A percentile compares a stretch with the other conserved stretches of the same genome.
These are phyloP conservation scores for Psilocybe cubensis DNA, from an alignment of 768 basidiomycete species.

Conservation along the genomic window DNA sequence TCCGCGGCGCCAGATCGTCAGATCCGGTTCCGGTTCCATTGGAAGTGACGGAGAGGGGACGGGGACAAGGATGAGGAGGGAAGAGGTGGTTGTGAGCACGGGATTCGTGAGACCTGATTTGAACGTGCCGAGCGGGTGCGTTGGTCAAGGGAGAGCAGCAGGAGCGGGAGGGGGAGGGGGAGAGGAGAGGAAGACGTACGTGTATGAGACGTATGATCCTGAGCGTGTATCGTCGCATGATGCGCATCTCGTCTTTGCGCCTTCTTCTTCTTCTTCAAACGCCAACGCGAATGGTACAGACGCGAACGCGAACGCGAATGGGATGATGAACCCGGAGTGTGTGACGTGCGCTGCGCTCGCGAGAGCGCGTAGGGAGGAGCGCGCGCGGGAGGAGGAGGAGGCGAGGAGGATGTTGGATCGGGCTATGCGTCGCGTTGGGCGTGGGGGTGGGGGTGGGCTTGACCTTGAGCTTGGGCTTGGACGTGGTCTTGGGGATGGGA, in stretches of 20 bases:
- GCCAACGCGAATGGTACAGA: neutral
- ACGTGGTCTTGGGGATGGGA: neutral
- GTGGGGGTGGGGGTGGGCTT: neutral
- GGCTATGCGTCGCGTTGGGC: slow-evolving; percentile 14
- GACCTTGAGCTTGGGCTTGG: slow-evolving; percentile 24
- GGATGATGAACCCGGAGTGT: neutral
- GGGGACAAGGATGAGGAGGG: slow-evolving; percentile 1
- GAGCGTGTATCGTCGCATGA: slow-evolving; percentile 46
- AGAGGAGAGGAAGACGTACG: slow-evolving; percentile 8
- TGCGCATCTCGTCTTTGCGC: neutral
- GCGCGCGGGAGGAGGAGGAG: slow-evolving; percentile 13
- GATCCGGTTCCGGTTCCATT: neutral
- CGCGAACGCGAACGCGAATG: neutral
- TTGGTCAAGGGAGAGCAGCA: neutral
- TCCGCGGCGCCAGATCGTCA: slow-evolving; percentile 1
- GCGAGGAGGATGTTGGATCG: slow-evolving; percentile 15
- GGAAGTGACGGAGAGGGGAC: neutral
- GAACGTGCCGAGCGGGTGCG: neutral
- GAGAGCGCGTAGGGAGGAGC: slow-evolving; percentile 1
- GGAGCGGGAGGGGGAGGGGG: neutral
- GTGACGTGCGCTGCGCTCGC: neutral
- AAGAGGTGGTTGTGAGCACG: slow-evolving; percentile 10
- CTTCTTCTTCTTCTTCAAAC: neutral
- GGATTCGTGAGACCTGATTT: neutral
- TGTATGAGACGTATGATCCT: slow-evolving; percentile 46